Conservation (phyloP, 495 filamentous ascomycete species). For the Amorphotheca resinae region DNA sequence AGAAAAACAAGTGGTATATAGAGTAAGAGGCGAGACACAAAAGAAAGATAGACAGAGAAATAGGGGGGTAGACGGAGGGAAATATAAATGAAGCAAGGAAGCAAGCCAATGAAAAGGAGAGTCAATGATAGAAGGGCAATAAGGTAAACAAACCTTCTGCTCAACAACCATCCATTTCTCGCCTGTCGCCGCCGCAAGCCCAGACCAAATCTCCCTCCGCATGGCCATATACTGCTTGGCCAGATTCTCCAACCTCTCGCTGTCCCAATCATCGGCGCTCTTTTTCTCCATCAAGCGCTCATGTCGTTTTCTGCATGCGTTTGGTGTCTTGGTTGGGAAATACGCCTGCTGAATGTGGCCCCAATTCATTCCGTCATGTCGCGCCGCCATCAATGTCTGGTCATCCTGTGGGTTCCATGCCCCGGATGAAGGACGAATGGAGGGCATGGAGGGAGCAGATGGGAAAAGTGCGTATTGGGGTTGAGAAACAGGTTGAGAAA, state of each 20-base stretch:
- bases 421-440: conserved; percentile 38
- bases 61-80: not conserved
- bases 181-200: conserved; percentile 46
- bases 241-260: conserved; percentile 48
- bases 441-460: conserved; percentile 14
- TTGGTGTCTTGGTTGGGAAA: conserved; percentile 62
- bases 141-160: conserved; percentile 40
- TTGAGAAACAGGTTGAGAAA: conserved; percentile 8
- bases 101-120: not conserved
- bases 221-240: conserved; percentile 55
- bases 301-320: conserved; percentile 69
- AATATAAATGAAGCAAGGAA: not conserved
- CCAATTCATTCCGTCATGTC: conserved; percentile 59
- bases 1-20: no score
- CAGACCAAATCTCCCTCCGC: conserved; percentile 60
- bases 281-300: conserved; percentile 59
- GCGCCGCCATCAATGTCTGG: conserved; percentile 44
- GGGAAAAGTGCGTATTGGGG: conserved; percentile 9
- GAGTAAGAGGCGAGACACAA: no score
- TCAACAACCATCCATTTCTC: conserved; percentile 63
- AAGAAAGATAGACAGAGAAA: no score
- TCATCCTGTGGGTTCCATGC: conserved; percentile 57
- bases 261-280: conserved; percentile 55
- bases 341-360: conserved; percentile 52
- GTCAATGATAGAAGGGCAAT: not conserved